Conservation (phyloP, 2,329 filamentous ascomycete genomes). For the Acephala macrosclerotiorum region DNA sequence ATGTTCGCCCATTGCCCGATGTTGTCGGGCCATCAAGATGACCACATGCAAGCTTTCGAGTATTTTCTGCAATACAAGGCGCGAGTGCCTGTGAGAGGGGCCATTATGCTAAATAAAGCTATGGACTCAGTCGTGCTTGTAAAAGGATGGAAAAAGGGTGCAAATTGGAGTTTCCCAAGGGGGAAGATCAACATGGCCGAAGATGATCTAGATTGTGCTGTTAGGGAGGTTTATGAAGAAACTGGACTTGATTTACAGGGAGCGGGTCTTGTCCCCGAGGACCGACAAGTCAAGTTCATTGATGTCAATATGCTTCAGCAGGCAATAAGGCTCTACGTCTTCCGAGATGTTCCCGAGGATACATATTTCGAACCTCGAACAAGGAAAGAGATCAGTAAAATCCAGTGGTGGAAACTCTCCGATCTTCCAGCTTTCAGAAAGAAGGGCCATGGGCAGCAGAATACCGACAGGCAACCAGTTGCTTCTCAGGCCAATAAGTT, state of each 20-base stretch:
- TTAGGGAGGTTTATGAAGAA: conserved; percentile 95
- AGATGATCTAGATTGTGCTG: conserved; percentile 89
- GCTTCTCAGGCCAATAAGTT: conserved; percentile 79
- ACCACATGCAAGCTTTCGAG: conserved; percentile 84
- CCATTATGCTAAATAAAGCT: conserved; percentile 89
- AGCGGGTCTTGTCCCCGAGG: conserved; percentile 77
- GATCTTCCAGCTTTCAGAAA: conserved; percentile 85
- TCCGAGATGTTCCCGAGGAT: conserved; percentile 86
- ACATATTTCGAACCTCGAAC: conserved; percentile 89
- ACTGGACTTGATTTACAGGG: conserved; percentile 85
- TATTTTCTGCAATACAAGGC: conserved; percentile 96
- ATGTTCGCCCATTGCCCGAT: conserved; percentile 96
- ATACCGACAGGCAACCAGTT: conserved; percentile 48
- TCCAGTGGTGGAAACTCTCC: conserved; percentile 90
- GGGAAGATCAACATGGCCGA: conserved; percentile 99
- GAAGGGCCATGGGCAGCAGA: conserved; percentile 63
- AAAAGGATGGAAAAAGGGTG: conserved; percentile 96
- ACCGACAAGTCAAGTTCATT: conserved; percentile 80
- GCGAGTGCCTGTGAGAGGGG: conserved; percentile 89
- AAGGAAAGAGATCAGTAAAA: conserved; percentile 96
- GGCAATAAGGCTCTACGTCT: conserved; percentile 91
- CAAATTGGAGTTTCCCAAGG: conserved; percentile 94
- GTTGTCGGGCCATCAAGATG: conserved; percentile 77
- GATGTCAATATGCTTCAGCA: conserved; percentile 91
- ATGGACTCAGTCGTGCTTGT: conserved; percentile 96